These are phyloP conservation scores for Podila verticillata DNA, from an alignment of 192 early-diverging fungal genomes.

Conservation along the genomic window DNA sequence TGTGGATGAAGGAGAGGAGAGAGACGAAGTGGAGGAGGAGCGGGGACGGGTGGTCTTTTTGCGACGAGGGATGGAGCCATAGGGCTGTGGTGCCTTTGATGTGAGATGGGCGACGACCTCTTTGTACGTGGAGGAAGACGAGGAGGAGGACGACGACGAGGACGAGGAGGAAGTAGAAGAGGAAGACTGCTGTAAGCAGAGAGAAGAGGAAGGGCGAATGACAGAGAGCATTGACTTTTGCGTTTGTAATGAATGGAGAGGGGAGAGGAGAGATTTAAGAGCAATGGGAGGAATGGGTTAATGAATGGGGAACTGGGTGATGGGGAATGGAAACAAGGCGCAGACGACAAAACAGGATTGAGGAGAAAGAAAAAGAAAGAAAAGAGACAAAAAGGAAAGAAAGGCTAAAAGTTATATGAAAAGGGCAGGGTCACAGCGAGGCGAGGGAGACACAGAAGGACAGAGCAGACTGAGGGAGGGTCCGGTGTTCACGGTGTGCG, in stretches of 20 bases:
- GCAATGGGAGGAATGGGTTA: background rate
- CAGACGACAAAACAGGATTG: background rate
- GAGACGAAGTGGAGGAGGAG: background rate
- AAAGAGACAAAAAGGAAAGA: background rate
- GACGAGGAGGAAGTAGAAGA: background rate
- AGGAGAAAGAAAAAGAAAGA: background rate
- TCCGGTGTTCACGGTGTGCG: too few species aligned
- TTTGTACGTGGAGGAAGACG: slow-evolving; percentile 1
- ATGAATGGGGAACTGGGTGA: background rate
- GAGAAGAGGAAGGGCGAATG: slow-evolving; percentile 16
- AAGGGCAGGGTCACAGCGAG: too few species aligned
- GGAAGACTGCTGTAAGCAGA: slow-evolving; percentile 29
- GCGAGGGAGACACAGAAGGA: too few species aligned
- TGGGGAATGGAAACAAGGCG: background rate
- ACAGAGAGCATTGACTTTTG: slow-evolving; percentile 22
- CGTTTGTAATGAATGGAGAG: background rate
- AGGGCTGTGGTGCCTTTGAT: slow-evolving; percentile 23
- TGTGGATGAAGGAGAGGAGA: background rate
- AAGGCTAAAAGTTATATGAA: too few species aligned
- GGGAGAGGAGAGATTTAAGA: background rate
- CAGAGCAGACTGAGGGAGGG: too few species aligned
- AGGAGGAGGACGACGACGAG: background rate
- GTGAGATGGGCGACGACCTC: slow-evolving; percentile 3
- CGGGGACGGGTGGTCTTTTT: background rate
- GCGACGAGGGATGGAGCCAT: slow-evolving; percentile 39